Evolutionary conservation across 2,329 filamentous ascomycete species (phyloP).

Genomic region (Thielaviopsis ethacetica): DNA sequence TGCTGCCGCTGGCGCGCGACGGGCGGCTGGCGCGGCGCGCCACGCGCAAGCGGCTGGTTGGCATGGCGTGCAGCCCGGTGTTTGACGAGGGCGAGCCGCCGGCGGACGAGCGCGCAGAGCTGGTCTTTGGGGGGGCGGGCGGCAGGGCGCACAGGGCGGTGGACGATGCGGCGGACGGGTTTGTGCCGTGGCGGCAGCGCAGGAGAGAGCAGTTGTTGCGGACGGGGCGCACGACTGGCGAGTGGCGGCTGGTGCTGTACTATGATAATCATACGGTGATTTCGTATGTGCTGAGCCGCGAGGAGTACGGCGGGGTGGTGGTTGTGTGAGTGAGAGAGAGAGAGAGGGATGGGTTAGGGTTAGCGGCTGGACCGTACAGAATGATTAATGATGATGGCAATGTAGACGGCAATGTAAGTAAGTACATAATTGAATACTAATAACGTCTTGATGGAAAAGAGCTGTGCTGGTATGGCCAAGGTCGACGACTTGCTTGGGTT

Average conservation of each 20-base stretch:
- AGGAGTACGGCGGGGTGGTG: constrained; percentile 16
- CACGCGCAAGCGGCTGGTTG: constrained; percentile 39
- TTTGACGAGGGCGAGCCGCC: constrained; percentile 26
- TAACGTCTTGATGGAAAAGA: too few species aligned
- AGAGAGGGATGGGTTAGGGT: neutral
- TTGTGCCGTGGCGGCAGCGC: constrained; percentile 1
- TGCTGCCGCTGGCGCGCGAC: constrained; percentile 27
- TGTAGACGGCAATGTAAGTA: too few species aligned
- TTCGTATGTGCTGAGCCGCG: constrained; percentile 47
- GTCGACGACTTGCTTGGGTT: too few species aligned
- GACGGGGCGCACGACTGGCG: constrained; percentile 19
- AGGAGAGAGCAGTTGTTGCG: neutral
- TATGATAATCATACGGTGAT: constrained; percentile 54
- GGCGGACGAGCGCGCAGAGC: neutral
- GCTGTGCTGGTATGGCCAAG: too few species aligned
- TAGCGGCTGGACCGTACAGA: neutral
- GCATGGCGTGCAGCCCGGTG: constrained; percentile 50
- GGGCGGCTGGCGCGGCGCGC: constrained; percentile 30
- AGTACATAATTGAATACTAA: too few species aligned
- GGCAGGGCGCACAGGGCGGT: too few species aligned
- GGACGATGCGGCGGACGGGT: neutral
- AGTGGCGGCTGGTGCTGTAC: constrained; percentile 55
- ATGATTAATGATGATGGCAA: too few species aligned
- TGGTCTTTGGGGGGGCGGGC: too few species aligned
- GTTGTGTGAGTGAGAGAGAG: neutral